Evolutionary conservation across 495 filamentous ascomycete species (phyloP), one percentile per base, ranked within the genome.

Genomic region (Saxispiralis lemnorum): DNA sequence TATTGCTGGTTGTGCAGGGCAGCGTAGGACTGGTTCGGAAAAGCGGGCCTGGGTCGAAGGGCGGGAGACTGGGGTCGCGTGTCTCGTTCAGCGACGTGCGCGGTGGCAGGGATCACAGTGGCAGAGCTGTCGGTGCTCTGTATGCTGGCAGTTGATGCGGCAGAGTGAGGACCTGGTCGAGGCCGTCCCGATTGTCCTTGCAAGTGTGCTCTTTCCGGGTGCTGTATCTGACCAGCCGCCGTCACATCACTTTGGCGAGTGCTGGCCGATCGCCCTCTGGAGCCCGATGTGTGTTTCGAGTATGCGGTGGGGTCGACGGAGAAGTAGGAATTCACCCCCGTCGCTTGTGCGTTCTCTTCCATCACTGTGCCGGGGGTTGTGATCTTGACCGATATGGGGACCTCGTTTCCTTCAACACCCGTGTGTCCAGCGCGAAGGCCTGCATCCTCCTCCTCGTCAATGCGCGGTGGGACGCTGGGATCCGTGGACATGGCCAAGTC

Each of bases 21-120:
- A n/a, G 60, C 55, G 45, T 62, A 62, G 1, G 60, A 52, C 43
- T 65, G 62, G 42, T 65, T 63, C 6, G 62, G 62, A 43, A 56
- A 63, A 18, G 35, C 45, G 4, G 44, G 51, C 32, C 19, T 41
- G 32, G 18, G 7, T 45, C 17, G 30, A 41, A 7, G 45, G 36
- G 39, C 31, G 42, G n/a, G 44, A 6, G 44, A 34, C 7, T 51
- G 46, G n/a, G 51, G 21, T n/a, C 49, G 40, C 16, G 44, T 49
- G 7, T 28, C 24, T 28, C 24, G 24, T 28, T 9, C 24, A 28
- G 24, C 24, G 24, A 9, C 9, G 24, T 28, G 24, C 24, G 56
- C 47, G n/a, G 51, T 60, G 20, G 49, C 40, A n/a, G 51, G 47
- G 37, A 52, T 59, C 15, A 55, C 43, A 1, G 56, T 59, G 0